Evolutionary conservation across 768 basidiomycete species (phyloP).

Genomic region (Neoboletus subvelutipes): DNA sequence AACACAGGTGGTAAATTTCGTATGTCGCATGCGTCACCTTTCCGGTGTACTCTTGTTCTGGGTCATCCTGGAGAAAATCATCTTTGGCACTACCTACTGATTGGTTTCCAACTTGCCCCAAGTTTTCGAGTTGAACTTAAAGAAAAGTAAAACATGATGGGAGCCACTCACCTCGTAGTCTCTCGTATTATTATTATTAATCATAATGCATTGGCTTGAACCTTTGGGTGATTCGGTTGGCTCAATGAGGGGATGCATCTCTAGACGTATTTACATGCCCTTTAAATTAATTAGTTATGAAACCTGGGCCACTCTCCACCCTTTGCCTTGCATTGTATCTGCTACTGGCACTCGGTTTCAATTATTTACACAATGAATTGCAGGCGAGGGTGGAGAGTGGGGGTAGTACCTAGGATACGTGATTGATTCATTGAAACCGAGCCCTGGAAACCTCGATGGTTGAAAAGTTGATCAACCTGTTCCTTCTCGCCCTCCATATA

Average conservation of each 20-base stretch:
- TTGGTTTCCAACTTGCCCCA: background rate
- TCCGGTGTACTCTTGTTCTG: background rate
- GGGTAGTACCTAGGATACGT: no score
- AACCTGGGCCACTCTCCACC: no score
- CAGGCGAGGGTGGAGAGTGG: no score
- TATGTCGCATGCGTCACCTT: background rate
- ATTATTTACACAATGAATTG: no score
- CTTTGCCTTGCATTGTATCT: no score
- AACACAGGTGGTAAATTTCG: background rate
- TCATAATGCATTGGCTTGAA: background rate
- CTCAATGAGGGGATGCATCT: background rate
- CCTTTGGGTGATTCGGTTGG: background rate
- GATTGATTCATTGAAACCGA: no score
- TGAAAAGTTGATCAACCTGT: no score
- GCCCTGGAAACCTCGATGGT: no score
- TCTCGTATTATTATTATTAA: no score
- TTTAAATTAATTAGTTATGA: no score
- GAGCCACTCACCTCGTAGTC: background rate
- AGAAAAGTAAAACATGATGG: background rate
- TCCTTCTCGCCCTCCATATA: no score
- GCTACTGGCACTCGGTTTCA: no score
- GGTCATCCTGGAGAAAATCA: conserved; percentile 14
- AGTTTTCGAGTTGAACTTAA: background rate
- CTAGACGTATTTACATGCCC: background rate
- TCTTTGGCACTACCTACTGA: background rate